phyloP scores from a whole-genome alignment of 305 asterid species.

The Fraxinus angustifolia region DNA sequence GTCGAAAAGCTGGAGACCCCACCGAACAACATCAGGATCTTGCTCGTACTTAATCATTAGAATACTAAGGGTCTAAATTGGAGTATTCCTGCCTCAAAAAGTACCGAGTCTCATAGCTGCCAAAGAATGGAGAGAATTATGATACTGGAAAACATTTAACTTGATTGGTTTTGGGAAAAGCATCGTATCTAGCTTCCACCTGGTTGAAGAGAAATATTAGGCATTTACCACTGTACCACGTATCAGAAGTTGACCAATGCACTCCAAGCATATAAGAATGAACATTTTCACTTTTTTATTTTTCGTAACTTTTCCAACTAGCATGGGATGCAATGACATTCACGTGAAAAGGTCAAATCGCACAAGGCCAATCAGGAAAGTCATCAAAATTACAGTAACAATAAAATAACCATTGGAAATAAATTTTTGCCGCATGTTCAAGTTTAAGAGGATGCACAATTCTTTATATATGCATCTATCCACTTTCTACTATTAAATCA shows the following conservation, averaged over 20 bases:
- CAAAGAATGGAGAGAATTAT: slow-evolving; percentile 20
- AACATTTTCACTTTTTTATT: neutral
- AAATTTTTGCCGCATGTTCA: neutral
- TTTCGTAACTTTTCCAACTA: neutral
- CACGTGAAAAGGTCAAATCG: neutral
- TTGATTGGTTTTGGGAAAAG: neutral
- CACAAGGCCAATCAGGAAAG: neutral
- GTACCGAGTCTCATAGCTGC: slow-evolving; percentile 26
- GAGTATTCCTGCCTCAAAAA: slow-evolving; percentile 20
- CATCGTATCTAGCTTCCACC: neutral
- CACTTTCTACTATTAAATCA: neutral
- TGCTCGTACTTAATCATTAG: slow-evolving; percentile 79
- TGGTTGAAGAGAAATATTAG: neutral
- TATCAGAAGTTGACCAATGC: neutral
- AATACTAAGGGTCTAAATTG: slow-evolving; percentile 13
- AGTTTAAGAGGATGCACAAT: neutral
- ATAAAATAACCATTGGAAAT: neutral
- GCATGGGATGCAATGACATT: neutral
- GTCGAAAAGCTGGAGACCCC: slow-evolving; percentile 94
- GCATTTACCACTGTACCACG: neutral
- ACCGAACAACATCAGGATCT: slow-evolving; percentile 87
- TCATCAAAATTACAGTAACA: neutral
- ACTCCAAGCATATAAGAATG: neutral
- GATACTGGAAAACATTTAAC: slow-evolving; percentile 10
- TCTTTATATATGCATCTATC: neutral